These are phyloP conservation scores for Botrytis tulipae DNA, from an alignment of 2,329 filamentous ascomycete genomes.

Conservation along the genomic window DNA sequence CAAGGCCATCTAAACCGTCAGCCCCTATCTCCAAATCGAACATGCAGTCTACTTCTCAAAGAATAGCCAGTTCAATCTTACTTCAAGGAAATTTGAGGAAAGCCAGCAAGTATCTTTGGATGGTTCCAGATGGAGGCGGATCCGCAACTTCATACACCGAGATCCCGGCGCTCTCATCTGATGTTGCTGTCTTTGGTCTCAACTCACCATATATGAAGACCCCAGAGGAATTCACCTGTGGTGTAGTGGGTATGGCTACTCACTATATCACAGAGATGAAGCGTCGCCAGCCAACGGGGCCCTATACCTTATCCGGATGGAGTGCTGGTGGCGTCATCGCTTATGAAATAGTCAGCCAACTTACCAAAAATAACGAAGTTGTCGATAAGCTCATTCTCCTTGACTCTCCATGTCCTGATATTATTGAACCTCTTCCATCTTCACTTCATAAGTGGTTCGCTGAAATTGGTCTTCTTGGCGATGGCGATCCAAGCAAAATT, in stretches of 20 bases:
- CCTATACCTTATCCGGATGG: conserved; percentile 70
- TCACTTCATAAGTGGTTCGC: conserved; percentile 60
- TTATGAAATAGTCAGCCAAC: conserved; percentile 62
- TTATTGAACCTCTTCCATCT: conserved; percentile 64
- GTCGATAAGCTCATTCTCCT: conserved; percentile 63
- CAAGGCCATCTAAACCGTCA: conserved; percentile 32
- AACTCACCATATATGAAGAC: conserved; percentile 72
- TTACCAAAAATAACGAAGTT: conserved; percentile 54
- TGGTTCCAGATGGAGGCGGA: conserved; percentile 50
- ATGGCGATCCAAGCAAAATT: conserved; percentile 42
- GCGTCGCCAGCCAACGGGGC: conserved; percentile 65
- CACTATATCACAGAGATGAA: conserved; percentile 70
- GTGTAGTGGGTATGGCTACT: conserved; percentile 62
- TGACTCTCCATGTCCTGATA: conserved; percentile 64
- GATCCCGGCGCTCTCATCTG: conserved; percentile 42
- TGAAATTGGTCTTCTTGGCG: conserved; percentile 68
- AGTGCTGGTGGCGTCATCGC: conserved; percentile 74
- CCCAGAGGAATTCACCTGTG: conserved; percentile 63
- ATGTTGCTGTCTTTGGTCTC: conserved; percentile 55
- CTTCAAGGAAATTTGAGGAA: conserved; percentile 50
- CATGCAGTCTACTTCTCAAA: conserved; percentile 28
- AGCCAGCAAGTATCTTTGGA: conserved; percentile 45
- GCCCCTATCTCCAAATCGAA: conserved; percentile 44
- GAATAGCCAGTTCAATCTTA: conserved; percentile 38
- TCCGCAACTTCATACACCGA: conserved; percentile 40